phyloP scores from a whole-genome alignment of 2,329 filamentous ascomycete genomes.

The Microdochium paspali region DNA sequence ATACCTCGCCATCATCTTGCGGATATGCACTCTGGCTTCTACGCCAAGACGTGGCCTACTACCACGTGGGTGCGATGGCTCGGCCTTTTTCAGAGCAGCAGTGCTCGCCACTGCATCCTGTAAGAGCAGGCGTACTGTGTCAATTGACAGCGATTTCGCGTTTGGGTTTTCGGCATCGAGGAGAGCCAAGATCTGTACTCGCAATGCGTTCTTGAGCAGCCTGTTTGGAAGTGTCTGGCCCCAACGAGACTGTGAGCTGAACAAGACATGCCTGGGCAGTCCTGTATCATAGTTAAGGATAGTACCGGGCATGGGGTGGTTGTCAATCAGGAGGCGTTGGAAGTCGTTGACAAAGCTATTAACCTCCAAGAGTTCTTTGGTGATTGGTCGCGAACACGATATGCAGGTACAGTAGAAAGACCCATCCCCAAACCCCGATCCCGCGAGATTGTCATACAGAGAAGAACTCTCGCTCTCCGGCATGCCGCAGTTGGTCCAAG shows the following conservation, averaged over 20 bases:
- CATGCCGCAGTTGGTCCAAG: slow-evolving; percentile 49
- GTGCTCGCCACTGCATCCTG: slow-evolving; percentile 31
- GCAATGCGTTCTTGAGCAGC: slow-evolving; percentile 38
- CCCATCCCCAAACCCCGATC: slow-evolving; percentile 52
- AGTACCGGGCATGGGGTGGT: slow-evolving; percentile 58
- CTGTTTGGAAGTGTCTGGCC: slow-evolving; percentile 47
- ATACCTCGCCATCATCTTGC: slow-evolving; percentile 63
- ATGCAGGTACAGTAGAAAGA: slow-evolving; percentile 41
- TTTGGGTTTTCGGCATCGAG: slow-evolving; percentile 16
- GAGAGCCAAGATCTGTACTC: slow-evolving; percentile 28
- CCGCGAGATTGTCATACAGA: slow-evolving; percentile 25
- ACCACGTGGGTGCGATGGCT: slow-evolving; percentile 9
- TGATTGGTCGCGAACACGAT: slow-evolving; percentile 38
- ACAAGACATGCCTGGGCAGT: slow-evolving; percentile 23
- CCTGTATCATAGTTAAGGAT: slow-evolving; percentile 46
- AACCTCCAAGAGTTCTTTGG: slow-evolving; percentile 50
- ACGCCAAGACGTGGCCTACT: slow-evolving; percentile 4
- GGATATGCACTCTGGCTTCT: slow-evolving; percentile 33
- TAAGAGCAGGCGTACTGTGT: slow-evolving; percentile 39
- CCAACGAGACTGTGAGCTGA: neutral
- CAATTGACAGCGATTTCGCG: slow-evolving; percentile 31
- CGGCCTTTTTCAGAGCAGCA: slow-evolving; percentile 27
- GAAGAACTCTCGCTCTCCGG: slow-evolving; percentile 22
- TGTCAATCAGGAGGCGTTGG: slow-evolving; percentile 30
- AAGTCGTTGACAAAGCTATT: slow-evolving; percentile 52